Evolutionary conservation across 1,284 basidiomycete genomes (phyloP).

Genomic region (Porogramme epimiltina): DNA sequence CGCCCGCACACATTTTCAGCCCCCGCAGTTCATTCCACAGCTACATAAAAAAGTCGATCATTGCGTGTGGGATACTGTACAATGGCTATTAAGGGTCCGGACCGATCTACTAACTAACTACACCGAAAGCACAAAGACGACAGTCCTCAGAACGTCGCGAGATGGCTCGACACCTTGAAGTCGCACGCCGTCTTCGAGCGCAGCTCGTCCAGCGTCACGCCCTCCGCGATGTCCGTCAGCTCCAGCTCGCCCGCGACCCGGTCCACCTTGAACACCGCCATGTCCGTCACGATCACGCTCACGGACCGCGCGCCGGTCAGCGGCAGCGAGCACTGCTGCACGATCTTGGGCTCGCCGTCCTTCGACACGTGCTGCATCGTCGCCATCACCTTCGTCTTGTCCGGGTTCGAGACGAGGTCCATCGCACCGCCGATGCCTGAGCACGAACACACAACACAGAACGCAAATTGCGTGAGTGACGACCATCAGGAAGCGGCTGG

Average conservation of each 20-base stretch:
- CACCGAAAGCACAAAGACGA: background rate
- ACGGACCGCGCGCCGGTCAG: conserved; percentile 87
- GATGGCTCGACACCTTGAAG: conserved; percentile 57
- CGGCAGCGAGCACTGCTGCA: conserved; percentile 82
- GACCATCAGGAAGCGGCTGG: background rate
- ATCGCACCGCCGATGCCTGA: conserved; percentile 93
- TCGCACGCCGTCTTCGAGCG: conserved; percentile 82
- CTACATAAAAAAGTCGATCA: too few relatives aligned
- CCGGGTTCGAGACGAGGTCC: conserved; percentile 93
- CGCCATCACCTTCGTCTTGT: conserved; percentile 86
- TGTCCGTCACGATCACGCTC: conserved; percentile 90
- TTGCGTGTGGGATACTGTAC: conserved; percentile 1
- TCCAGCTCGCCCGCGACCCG: conserved; percentile 71
- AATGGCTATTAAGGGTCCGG: background rate
- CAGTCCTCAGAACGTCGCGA: conserved; percentile 25
- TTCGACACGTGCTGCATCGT: conserved; percentile 91
- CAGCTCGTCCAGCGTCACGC: conserved; percentile 84
- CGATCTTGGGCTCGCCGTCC: conserved; percentile 87
- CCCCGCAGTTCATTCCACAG: too few relatives aligned
- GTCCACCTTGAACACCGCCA: conserved; percentile 90
- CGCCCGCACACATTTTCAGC: too few relatives aligned
- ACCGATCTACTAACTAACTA: background rate
- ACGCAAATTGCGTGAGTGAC: background rate
- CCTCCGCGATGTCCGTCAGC: conserved; percentile 83
- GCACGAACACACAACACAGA: background rate